phyloP scores from a whole-genome alignment of 768 basidiomycete species.

The Suillus luteus region DNA sequence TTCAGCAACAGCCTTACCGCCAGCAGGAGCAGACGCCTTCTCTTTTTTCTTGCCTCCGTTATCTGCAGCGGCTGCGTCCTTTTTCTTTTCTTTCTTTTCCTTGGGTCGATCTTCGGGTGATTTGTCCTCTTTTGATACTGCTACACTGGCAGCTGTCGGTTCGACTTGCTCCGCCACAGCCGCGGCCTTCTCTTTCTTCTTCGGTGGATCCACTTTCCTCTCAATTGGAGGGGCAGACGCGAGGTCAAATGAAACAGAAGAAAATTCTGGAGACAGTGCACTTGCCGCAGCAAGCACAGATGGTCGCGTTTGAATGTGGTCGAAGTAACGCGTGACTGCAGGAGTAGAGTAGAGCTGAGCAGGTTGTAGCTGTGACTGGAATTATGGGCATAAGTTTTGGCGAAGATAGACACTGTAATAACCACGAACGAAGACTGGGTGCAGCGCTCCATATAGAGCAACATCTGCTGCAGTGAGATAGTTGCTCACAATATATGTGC shows the following conservation, averaged over 20 bases:
- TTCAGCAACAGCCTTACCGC: constrained; percentile 42
- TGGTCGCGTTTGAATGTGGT: constrained; percentile 82
- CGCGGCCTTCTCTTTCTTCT: constrained; percentile 72
- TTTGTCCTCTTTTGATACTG: constrained; percentile 37
- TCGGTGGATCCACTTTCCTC: constrained; percentile 69
- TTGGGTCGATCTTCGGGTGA: constrained; percentile 34
- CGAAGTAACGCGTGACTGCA: constrained; percentile 89
- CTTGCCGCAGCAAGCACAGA: constrained; percentile 60
- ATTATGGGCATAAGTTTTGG: constrained; percentile 16
- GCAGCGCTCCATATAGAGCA: constrained; percentile 86
- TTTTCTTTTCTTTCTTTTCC: constrained; percentile 64
- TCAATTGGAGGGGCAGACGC: constrained; percentile 73
- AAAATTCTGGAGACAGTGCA: constrained; percentile 52
- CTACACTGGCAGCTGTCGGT: constrained; percentile 26
- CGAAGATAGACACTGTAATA: not conserved
- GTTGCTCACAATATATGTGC: constrained; percentile 86
- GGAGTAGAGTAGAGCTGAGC: constrained; percentile 79
- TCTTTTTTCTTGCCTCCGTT: constrained; percentile 45
- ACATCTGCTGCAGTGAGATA: constrained; percentile 89
- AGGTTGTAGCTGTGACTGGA: constrained; percentile 69
- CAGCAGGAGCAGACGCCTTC: constrained; percentile 35
- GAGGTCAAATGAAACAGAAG: constrained; percentile 67
- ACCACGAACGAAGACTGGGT: constrained; percentile 71
- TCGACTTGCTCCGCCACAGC: constrained; percentile 37
- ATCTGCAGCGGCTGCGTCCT: constrained; percentile 25